Evolutionary conservation across 192 early-diverging fungal genomes (phyloP).

Genomic region (Spinellus fusiger): DNA sequence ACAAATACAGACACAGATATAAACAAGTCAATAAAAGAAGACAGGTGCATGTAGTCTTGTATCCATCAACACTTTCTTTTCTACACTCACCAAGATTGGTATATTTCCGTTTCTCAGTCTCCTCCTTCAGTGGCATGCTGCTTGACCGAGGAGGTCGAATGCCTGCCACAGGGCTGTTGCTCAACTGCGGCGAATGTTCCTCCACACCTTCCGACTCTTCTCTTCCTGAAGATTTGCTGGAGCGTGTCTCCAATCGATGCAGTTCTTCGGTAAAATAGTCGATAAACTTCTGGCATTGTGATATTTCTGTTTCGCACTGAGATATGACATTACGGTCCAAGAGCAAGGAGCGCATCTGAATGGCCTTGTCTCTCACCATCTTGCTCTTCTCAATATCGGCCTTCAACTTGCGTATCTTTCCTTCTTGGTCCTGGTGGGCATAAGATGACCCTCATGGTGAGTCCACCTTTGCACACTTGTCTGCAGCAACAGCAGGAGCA

Average conservation of each 20-base stretch:
- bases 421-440: slow-evolving; percentile 14
- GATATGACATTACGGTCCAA: slow-evolving; percentile 56
- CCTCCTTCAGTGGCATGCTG: neutral
- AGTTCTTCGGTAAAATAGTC: slow-evolving; percentile 66
- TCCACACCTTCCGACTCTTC: neutral
- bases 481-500: too few relatives aligned
- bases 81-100: slow-evolving; percentile 19
- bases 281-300: slow-evolving; percentile 59
- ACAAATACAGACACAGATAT: too few relatives aligned
- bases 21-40: slow-evolving; percentile 12
- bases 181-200: neutral
- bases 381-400: slow-evolving; percentile 35
- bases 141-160: neutral
- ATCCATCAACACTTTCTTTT: slow-evolving; percentile 4
- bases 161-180: slow-evolving; percentile 2
- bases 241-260: slow-evolving; percentile 39
- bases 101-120: slow-evolving; percentile 20
- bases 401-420: slow-evolving; percentile 33
- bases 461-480: neutral
- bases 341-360: slow-evolving; percentile 52
- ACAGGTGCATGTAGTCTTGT: slow-evolving; percentile 21
- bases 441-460: neutral
- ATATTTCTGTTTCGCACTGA: slow-evolving; percentile 71
- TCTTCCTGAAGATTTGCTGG: slow-evolving; percentile 3
- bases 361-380: slow-evolving; percentile 35